phyloP scores from a whole-genome alignment of 1,284 basidiomycete species.

The Hemileia vastatrix region DNA sequence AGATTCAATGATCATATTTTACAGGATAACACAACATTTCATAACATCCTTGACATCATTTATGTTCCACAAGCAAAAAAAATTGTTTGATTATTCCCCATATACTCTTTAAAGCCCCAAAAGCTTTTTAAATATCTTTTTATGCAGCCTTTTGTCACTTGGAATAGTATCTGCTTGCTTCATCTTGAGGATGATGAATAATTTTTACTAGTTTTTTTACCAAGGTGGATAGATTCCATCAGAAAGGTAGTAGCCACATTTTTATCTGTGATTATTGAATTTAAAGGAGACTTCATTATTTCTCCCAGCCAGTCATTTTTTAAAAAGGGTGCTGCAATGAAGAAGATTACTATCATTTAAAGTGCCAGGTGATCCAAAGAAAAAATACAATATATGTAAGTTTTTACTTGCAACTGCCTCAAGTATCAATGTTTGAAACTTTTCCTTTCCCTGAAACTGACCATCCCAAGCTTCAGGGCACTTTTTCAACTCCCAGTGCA shows the following conservation, averaged over 20 bases:
- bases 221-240: not conserved
- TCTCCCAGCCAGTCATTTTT: not conserved
- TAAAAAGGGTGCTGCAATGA: not conserved
- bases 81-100: not conserved
- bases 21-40: not conserved
- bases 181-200: not conserved
- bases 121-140: not conserved
- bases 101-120: not conserved
- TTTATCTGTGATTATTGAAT: not conserved
- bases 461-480: constrained; percentile 1
- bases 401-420: not conserved
- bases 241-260: not conserved
- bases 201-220: not conserved
- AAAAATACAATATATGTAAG: not conserved
- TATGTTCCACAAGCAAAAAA: not conserved
- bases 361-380: constrained; percentile 2
- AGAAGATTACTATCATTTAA: constrained; percentile 2
- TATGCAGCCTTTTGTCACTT: not conserved
- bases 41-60: not conserved
- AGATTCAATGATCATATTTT: constrained; percentile 6
- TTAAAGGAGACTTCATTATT: not conserved
- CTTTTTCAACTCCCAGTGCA: constrained; percentile 2
- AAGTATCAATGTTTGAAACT: not conserved
- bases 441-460: not conserved
- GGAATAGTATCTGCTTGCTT: not conserved